A percentile compares a stretch with the other conserved stretches of the same genome.
These are phyloP conservation scores for Fusarium pininemorale DNA, from an alignment of 2,329 filamentous ascomycete genomes.

Conservation along the genomic window DNA sequence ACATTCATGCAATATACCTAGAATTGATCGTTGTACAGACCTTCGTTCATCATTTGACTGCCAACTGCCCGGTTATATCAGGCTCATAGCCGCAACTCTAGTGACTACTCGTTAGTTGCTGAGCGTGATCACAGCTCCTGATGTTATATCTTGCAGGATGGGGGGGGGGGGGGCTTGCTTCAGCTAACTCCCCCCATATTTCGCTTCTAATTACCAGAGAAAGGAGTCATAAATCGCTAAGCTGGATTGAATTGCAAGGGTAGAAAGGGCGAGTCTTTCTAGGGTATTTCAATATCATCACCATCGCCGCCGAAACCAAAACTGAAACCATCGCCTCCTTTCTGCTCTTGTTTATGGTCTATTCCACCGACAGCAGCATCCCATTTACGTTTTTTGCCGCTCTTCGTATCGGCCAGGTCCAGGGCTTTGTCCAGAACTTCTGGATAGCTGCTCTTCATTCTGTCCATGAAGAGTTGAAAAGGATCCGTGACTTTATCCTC, in stretches of 20 bases:
- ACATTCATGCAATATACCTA: not conserved
- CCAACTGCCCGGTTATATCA: not conserved
- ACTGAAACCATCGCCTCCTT: slow-evolving; percentile 55
- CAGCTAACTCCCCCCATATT: not conserved
- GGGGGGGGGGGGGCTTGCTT: not conserved
- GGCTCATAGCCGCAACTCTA: not conserved
- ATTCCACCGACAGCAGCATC: slow-evolving; percentile 70
- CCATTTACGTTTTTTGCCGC: slow-evolving; percentile 84
- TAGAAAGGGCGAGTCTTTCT: slow-evolving; percentile 10
- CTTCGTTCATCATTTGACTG: slow-evolving; percentile 2
- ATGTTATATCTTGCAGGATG: not conserved
- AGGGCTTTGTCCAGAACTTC: slow-evolving; percentile 73
- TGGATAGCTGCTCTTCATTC: slow-evolving; percentile 70
- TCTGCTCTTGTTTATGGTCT: slow-evolving; percentile 48
- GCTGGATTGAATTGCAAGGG: not conserved
- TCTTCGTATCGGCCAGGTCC: slow-evolving; percentile 69
- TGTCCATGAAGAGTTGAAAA: slow-evolving; percentile 77
- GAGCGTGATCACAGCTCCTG: not conserved
- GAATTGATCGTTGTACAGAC: not conserved
- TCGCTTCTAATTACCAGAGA: not conserved
- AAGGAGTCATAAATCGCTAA: not conserved
- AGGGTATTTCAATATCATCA: slow-evolving; percentile 59
- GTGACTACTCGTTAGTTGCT: not conserved
- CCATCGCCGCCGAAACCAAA: slow-evolving; percentile 62
- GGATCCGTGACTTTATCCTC: slow-evolving; percentile 74